Conservation (phyloP, 2,329 filamentous ascomycete species). For the Gyromitra esculenta region DNA sequence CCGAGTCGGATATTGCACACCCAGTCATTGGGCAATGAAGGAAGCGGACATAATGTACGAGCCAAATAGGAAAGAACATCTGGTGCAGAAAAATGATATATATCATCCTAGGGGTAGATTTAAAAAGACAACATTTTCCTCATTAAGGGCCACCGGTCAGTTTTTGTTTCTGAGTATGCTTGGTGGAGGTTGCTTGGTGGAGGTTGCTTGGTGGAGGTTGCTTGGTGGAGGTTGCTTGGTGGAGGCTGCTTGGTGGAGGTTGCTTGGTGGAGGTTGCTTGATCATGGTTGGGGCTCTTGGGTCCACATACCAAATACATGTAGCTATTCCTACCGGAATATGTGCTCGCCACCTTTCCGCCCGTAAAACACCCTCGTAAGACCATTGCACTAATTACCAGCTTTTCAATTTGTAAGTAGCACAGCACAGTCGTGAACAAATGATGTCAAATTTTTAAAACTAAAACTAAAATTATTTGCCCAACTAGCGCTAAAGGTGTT, state of each 20-base stretch:
- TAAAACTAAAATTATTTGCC: conserved; percentile 3
- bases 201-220: background rate
- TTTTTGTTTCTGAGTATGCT: background rate
- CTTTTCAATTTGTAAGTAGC: background rate
- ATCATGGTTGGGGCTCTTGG: background rate
- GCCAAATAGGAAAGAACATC: background rate
- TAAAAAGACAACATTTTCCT: background rate
- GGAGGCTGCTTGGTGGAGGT: background rate
- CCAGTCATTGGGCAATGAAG: background rate
- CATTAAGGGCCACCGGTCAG: background rate
- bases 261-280: background rate
- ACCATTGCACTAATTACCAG: background rate
- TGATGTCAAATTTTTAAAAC: background rate
- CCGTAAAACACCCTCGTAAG: background rate
- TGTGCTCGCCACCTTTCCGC: background rate
- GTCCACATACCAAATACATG: background rate
- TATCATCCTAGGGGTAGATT: background rate
- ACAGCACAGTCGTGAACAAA: background rate
- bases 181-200: background rate
- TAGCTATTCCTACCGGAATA: background rate
- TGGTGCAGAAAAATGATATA: background rate
- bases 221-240: background rate
- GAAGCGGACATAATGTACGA: background rate
- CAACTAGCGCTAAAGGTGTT: conserved; percentile 22
- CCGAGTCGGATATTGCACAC: background rate